phyloP scores from a whole-genome alignment of 1,284 basidiomycete genomes.

The Puccinia horiana region DNA sequence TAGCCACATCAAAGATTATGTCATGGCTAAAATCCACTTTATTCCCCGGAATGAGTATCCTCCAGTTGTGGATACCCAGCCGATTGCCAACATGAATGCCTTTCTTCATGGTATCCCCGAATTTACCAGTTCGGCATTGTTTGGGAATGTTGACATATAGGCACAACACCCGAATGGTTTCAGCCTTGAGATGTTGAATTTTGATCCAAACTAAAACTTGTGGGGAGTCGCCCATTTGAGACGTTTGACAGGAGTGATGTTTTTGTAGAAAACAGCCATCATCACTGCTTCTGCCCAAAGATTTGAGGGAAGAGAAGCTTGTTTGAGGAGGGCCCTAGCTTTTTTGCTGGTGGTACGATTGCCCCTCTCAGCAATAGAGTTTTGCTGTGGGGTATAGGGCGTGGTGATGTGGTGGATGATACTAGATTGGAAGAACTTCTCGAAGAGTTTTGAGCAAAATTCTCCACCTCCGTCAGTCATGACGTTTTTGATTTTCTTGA shows the following conservation, averaged over 20 bases:
- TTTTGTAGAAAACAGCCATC: constrained; percentile 58
- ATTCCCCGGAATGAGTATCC: neutral
- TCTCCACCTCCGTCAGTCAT: neutral
- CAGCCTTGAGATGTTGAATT: neutral
- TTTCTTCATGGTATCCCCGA: neutral
- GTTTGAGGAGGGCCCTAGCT: constrained; percentile 55
- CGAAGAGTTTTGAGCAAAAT: neutral
- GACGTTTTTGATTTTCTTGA: neutral
- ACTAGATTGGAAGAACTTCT: neutral
- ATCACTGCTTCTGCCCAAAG: constrained; percentile 59
- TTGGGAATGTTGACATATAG: constrained; percentile 4
- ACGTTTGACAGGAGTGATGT: constrained; percentile 49
- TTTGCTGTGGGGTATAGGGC: too few relatives aligned
- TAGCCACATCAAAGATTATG: neutral
- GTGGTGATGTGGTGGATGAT: constrained; percentile 49
- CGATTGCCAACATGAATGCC: constrained; percentile 1
- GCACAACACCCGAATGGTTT: neutral
- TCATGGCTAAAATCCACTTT: neutral
- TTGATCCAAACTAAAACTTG: neutral
- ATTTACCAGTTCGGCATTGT: neutral
- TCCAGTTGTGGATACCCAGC: constrained; percentile 9
- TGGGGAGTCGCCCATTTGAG: neutral
- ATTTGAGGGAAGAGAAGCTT: constrained; percentile 54
- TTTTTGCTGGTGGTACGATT: constrained; percentile 56
- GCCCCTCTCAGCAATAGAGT: constrained; percentile 55